Evolutionary conservation across 1,284 basidiomycete species (phyloP).

Genomic region (Bjerkandera adusta): DNA sequence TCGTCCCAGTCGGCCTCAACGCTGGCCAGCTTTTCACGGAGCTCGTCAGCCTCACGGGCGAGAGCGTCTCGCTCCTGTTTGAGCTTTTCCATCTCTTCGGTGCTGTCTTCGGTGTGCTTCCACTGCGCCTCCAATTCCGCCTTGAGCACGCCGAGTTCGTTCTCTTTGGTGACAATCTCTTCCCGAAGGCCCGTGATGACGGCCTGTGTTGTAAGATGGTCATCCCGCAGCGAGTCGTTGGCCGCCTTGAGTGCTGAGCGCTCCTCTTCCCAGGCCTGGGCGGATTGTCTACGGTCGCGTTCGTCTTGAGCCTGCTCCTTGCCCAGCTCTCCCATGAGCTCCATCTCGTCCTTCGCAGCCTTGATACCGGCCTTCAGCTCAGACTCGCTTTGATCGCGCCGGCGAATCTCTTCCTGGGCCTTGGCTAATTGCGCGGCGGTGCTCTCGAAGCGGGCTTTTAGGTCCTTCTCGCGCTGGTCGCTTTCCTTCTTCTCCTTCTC

Average conservation of each 20-base stretch:
- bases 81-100: constrained; percentile 28
- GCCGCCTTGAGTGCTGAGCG: constrained; percentile 41
- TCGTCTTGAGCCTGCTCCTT: constrained; percentile 33
- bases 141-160: constrained; percentile 48
- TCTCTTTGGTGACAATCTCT: constrained; percentile 37
- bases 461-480: constrained; percentile 38
- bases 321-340: constrained; percentile 39
- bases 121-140: constrained; percentile 62
- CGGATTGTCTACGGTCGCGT: constrained; percentile 36
- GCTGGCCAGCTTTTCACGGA: constrained; percentile 31
- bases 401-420: constrained; percentile 47
- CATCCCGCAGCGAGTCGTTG: constrained; percentile 39
- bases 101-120: constrained; percentile 48
- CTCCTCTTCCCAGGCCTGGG: constrained; percentile 52
- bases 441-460: constrained; percentile 24
- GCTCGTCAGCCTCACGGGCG: constrained; percentile 38
- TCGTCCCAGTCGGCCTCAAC: constrained; percentile 58
- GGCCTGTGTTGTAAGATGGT: constrained; percentile 28
- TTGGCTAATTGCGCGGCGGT: constrained; percentile 42
- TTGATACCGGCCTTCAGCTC: constrained; percentile 49
- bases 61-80: constrained; percentile 34
- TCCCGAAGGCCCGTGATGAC: constrained; percentile 29
- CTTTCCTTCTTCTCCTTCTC: constrained; percentile 58
- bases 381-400: constrained; percentile 48
- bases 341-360: constrained; percentile 56